phyloP scores from a whole-genome alignment of 192 early-diverging fungal species.

The Paraglomus brasilianum region DNA sequence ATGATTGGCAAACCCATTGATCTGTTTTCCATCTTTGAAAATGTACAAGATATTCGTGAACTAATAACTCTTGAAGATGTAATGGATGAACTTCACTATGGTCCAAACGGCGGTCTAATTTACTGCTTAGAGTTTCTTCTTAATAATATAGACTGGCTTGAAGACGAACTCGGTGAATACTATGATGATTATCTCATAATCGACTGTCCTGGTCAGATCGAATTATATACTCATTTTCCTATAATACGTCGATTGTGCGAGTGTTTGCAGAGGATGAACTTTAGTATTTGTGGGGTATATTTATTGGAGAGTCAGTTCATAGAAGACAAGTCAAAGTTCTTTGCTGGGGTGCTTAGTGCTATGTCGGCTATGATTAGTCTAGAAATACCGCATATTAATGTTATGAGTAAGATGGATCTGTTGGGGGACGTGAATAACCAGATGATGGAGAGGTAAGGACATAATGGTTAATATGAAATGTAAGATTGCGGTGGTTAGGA shows the following conservation, averaged over 20 bases:
- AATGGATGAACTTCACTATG: slow-evolving; percentile 95
- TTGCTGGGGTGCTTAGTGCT: slow-evolving; percentile 93
- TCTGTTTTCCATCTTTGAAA: not conserved
- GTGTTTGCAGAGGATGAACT: slow-evolving; percentile 65
- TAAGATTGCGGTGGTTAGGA: too few species aligned
- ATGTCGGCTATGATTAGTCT: slow-evolving; percentile 95
- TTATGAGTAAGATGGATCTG: slow-evolving; percentile 97
- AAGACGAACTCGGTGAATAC: slow-evolving; percentile 86
- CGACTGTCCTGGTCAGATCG: slow-evolving; percentile 98
- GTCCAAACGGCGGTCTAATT: slow-evolving; percentile 95
- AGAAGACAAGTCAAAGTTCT: slow-evolving; percentile 94
- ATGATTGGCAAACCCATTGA: not conserved
- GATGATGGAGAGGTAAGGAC: slow-evolving; percentile 55
- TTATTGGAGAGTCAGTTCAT: slow-evolving; percentile 93
- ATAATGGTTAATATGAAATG: not conserved
- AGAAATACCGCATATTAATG: slow-evolving; percentile 98
- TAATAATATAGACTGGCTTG: slow-evolving; percentile 96
- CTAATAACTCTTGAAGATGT: slow-evolving; percentile 98
- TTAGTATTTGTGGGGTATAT: slow-evolving; percentile 92
- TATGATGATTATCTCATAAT: slow-evolving; percentile 97
- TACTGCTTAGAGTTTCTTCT: slow-evolving; percentile 96
- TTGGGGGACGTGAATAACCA: slow-evolving; percentile 60
- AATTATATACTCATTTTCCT: slow-evolving; percentile 97
- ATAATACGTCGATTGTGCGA: slow-evolving; percentile 86
- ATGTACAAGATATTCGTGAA: slow-evolving; percentile 79